phyloP scores from a whole-genome alignment of 2,329 filamentous ascomycete species.

The Cercospora sp. region DNA sequence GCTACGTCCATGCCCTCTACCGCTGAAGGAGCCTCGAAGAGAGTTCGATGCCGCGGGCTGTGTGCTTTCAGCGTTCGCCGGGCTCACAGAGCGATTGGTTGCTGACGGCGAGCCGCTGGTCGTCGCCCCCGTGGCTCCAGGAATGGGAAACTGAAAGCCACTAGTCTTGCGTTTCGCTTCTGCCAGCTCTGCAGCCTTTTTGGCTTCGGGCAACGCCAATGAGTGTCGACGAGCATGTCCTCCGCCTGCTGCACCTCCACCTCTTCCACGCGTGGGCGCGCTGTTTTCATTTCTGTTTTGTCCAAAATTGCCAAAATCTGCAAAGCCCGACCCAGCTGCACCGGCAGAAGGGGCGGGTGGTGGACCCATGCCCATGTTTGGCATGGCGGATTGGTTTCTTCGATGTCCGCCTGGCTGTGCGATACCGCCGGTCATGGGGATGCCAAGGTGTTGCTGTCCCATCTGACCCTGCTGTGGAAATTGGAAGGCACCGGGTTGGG shows the following conservation, averaged over 20 bases:
- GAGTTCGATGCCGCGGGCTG: slow-evolving; percentile 29
- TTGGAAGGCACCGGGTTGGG: slow-evolving; percentile 72
- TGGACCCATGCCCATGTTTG: slow-evolving; percentile 88
- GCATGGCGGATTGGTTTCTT: slow-evolving; percentile 95
- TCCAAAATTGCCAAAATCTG: slow-evolving; percentile 65
- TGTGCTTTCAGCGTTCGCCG: slow-evolving; percentile 46
- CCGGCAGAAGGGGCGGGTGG: slow-evolving; percentile 76
- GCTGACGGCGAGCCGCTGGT: slow-evolving; percentile 52
- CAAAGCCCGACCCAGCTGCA: slow-evolving; percentile 74
- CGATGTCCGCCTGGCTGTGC: slow-evolving; percentile 83
- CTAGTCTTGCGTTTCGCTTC: slow-evolving; percentile 95
- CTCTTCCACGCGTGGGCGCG: slow-evolving; percentile 68
- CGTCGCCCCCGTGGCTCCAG: slow-evolving; percentile 61
- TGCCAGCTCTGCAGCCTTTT: slow-evolving; percentile 93
- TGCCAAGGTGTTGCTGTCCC: slow-evolving; percentile 60
- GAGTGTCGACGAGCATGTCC: slow-evolving; percentile 95
- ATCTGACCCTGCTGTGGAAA: slow-evolving; percentile 72
- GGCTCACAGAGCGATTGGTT: slow-evolving; percentile 58
- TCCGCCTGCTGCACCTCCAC: slow-evolving; percentile 65
- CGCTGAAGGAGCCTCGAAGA: slow-evolving; percentile 41
- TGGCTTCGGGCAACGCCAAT: slow-evolving; percentile 88
- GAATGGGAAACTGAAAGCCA: slow-evolving; percentile 90
- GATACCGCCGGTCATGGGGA: slow-evolving; percentile 69
- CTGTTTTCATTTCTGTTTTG: slow-evolving; percentile 63
- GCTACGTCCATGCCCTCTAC: slow-evolving; percentile 64